Conservation (phyloP, 164 flowering plant genomes). For the Cinnamomum micranthum region DNA sequence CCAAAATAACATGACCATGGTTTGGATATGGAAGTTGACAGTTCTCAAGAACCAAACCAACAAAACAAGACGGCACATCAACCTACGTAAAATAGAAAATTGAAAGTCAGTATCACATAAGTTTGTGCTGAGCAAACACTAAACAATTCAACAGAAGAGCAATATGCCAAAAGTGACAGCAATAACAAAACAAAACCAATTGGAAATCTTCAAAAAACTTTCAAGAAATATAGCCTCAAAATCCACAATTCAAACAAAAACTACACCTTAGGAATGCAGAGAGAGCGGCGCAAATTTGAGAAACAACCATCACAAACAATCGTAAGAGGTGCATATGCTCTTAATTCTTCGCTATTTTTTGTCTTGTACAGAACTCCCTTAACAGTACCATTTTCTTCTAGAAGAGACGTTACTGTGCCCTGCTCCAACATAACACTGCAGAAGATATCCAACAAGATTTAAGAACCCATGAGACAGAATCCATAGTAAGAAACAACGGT, state of each 20-base stretch:
- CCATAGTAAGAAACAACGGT: neutral
- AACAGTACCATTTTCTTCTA: slow-evolving; percentile 75
- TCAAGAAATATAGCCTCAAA: neutral
- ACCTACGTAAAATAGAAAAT: slow-evolving; percentile 42
- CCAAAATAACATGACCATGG: slow-evolving; percentile 87
- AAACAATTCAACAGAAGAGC: neutral
- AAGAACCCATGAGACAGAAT: slow-evolving; percentile 7
- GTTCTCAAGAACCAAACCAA: slow-evolving; percentile 80
- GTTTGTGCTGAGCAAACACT: neutral
- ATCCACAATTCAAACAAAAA: neutral
- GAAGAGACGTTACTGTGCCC: slow-evolving; percentile 72
- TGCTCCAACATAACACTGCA: slow-evolving; percentile 70
- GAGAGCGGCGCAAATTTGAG: slow-evolving; percentile 86
- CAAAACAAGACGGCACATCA: slow-evolving; percentile 88
- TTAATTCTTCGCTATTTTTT: slow-evolving; percentile 55
- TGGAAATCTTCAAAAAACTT: neutral
- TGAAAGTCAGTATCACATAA: neutral
- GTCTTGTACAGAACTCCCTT: slow-evolving; percentile 74
- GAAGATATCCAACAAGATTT: slow-evolving; percentile 1
- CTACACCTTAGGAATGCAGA: slow-evolving; percentile 73
- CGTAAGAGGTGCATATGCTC: slow-evolving; percentile 77
- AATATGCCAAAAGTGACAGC: neutral
- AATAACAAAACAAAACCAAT: neutral
- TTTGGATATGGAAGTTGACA: slow-evolving; percentile 82
- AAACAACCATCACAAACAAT: slow-evolving; percentile 95